Percentiles rank a stretch among this genome's conserved stretches.
phyloP scores from a whole-genome alignment of 179 eudicot genomes.

The Gypsophila paniculata region DNA sequence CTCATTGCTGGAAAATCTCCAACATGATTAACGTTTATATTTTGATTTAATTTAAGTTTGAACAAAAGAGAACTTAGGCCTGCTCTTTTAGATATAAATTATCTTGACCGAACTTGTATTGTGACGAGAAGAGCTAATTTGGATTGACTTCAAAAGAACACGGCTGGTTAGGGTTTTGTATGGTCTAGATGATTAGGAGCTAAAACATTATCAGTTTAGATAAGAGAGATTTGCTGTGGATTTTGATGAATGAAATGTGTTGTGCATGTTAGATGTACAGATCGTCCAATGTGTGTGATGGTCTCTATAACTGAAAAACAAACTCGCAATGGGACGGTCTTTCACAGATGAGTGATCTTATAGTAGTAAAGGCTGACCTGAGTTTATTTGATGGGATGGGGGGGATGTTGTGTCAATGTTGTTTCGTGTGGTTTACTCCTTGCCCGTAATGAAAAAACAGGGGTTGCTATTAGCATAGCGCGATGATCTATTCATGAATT shows the following conservation, averaged over 20 bases:
- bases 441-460: neutral
- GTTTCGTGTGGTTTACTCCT: neutral
- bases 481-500: neutral
- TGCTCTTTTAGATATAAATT: no score
- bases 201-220: neutral
- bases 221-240: neutral
- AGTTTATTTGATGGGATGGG: neutral
- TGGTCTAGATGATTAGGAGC: neutral
- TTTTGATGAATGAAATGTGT: conserved; percentile 2
- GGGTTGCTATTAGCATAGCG: neutral
- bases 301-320: no score
- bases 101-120: no score
- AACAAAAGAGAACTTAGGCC: no score
- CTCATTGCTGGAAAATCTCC: no score
- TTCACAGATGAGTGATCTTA: neutral
- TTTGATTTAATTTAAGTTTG: no score
- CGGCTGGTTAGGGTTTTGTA: neutral
- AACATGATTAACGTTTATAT: no score
- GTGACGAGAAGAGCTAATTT: no score
- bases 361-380: neutral
- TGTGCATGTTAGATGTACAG: neutral
- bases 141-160: no score
- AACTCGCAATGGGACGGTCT: no score
- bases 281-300: no score
- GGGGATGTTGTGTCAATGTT: no score